A percentile compares a stretch with the other conserved stretches of the same genome.
Evolutionary conservation across 306 rosid species (phyloP).

Genomic region (Dalbergia cochinchinensis): DNA sequence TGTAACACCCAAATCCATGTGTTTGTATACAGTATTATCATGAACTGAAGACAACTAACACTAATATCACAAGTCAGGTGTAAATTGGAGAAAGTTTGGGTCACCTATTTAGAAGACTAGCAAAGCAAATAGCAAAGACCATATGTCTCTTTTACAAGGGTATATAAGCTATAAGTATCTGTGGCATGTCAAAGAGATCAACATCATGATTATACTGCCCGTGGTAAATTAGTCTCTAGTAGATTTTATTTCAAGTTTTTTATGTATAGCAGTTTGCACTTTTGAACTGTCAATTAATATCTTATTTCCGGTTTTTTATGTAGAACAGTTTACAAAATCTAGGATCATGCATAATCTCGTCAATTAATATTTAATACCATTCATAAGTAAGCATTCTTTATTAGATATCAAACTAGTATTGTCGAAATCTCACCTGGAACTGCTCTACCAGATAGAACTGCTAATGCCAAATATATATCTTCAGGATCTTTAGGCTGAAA

Average conservation of each 20-base stretch:
- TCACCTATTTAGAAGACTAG: neutral
- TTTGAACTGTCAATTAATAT: neutral
- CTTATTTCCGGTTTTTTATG: too few species aligned
- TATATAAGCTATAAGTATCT: too few species aligned
- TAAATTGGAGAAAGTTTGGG: neutral
- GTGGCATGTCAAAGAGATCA: too few species aligned
- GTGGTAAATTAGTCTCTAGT: slow-evolving; percentile 1
- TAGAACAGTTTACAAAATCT: too few species aligned
- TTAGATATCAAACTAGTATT: neutral
- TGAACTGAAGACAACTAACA: neutral
- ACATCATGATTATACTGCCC: too few species aligned
- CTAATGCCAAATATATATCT: slow-evolving; percentile 75
- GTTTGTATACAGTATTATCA: neutral
- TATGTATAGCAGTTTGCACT: neutral
- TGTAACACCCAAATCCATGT: slow-evolving; percentile 1
- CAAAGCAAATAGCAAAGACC: neutral
- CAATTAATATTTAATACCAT: neutral
- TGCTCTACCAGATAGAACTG: slow-evolving; percentile 73
- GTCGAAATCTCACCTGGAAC: slow-evolving; percentile 63
- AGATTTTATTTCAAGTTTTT: slow-evolving; percentile 19
- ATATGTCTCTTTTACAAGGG: neutral
- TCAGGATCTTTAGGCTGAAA: slow-evolving; percentile 98
- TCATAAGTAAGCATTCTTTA: neutral
- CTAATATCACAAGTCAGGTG: slow-evolving; percentile 10
- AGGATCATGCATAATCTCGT: neutral